Percentiles rank a stretch among this genome's conserved stretches.
These are phyloP conservation scores for Pichia norvegensis DNA, from an alignment of 1,139 yeast species.

Conservation along the genomic window DNA sequence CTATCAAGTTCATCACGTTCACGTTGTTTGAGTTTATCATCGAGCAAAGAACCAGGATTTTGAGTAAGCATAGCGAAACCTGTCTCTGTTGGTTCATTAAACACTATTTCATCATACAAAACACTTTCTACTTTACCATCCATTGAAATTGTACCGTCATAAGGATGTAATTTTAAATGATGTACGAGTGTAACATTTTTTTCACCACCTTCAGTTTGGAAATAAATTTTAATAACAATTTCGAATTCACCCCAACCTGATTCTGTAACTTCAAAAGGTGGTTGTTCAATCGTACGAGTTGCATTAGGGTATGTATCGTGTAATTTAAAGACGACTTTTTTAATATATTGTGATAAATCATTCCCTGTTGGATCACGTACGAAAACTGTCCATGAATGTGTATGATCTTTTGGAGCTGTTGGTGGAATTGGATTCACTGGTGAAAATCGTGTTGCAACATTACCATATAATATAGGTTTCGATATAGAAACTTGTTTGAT, in stretches of 20 bases:
- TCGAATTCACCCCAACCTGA: constrained; percentile 99
- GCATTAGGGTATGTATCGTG: constrained; percentile 92
- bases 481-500: constrained; percentile 62
- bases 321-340: constrained; percentile 85
- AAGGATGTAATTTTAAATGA: constrained; percentile 87
- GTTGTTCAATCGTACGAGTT: constrained; percentile 72
- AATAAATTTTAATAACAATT: constrained; percentile 77
- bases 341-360: constrained; percentile 76
- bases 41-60: constrained; percentile 62
- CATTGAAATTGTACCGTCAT: constrained; percentile 24
- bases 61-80: constrained; percentile 72
- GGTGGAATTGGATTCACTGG: constrained; percentile 50
- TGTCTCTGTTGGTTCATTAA: constrained; percentile 90
- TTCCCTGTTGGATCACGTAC: constrained; percentile 77
- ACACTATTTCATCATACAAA: constrained; percentile 83
- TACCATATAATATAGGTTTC: constrained; percentile 84
- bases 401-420: constrained; percentile 79
- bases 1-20: constrained; percentile 78
- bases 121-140: constrained; percentile 53
- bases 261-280: constrained; percentile 93
- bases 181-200: constrained; percentile 83
- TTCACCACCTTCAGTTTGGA: constrained; percentile 79
- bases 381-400: constrained; percentile 94
- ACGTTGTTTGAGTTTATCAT: constrained; percentile 43
- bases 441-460: constrained; percentile 50